Conservation (phyloP, 2,329 filamentous ascomycete species). For the Phaeophleospora eucalypticola region DNA sequence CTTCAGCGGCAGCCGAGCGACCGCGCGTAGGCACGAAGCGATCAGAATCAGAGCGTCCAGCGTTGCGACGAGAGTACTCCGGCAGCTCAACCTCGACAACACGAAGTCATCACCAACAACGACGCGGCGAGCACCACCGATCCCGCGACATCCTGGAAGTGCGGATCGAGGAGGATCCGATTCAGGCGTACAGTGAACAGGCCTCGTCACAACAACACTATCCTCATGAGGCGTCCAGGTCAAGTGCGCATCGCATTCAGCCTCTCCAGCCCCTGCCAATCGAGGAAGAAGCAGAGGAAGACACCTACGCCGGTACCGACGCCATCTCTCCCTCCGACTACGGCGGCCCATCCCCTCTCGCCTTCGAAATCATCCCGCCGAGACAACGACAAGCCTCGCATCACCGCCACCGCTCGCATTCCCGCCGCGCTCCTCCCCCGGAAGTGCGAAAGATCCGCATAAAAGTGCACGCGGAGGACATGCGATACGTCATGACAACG, state of each 20-base stretch:
- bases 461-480: slow-evolving; percentile 89
- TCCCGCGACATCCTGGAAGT: slow-evolving; percentile 59
- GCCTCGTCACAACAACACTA: slow-evolving; percentile 12
- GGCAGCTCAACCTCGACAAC: slow-evolving; percentile 15
- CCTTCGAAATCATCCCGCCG: slow-evolving; percentile 56
- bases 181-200: slow-evolving; percentile 34
- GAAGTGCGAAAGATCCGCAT: slow-evolving; percentile 75
- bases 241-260: slow-evolving; percentile 37
- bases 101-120: background rate
- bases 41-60: slow-evolving; percentile 43
- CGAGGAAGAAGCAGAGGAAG: slow-evolving; percentile 75
- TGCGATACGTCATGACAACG: slow-evolving; percentile 84
- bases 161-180: slow-evolving; percentile 46
- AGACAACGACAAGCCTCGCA: slow-evolving; percentile 9
- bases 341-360: slow-evolving; percentile 38
- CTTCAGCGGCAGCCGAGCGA: slow-evolving; percentile 13
- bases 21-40: slow-evolving; percentile 38
- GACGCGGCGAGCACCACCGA: background rate
- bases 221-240: slow-evolving; percentile 26
- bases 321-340: slow-evolving; percentile 7
- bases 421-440: slow-evolving; percentile 43
- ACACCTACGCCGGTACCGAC: slow-evolving; percentile 60
- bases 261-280: slow-evolving; percentile 63
- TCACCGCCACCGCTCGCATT: slow-evolving; percentile 50
- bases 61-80: slow-evolving; percentile 34